Evolutionary conservation across 352 stramenopile genomes (phyloP).

Genomic region (Pythium catenulatum): DNA sequence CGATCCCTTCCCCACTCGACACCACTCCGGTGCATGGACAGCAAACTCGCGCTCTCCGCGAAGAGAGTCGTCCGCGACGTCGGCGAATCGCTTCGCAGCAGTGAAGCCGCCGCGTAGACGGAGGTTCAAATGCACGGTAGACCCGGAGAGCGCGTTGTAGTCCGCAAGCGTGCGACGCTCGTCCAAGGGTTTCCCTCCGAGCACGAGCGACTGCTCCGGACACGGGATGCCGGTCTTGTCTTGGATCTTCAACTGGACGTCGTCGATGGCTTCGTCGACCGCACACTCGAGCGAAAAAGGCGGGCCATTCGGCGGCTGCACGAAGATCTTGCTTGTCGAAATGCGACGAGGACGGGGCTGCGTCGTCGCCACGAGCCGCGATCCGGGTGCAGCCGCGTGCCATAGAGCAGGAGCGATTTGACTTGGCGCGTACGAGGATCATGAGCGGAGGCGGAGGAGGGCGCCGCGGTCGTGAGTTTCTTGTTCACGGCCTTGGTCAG

Average conservation of each 20-base stretch:
- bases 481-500: not conserved
- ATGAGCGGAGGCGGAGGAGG: not conserved
- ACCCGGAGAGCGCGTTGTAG: not conserved
- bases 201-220: not conserved
- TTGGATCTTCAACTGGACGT: conserved; percentile 1
- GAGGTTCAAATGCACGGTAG: not conserved
- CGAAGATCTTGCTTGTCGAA: not conserved
- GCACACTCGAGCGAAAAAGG: not conserved
- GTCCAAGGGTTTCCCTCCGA: not conserved
- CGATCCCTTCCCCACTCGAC: conserved; percentile 29
- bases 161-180: not conserved
- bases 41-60: not conserved
- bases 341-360: not conserved
- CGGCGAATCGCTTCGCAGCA: not conserved
- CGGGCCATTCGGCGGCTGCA: not conserved
- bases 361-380: conserved; percentile 12
- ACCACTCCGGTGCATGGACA: conserved; percentile 33
- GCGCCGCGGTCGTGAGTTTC: not conserved
- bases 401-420: not conserved
- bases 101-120: not conserved
- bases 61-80: not conserved
- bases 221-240: not conserved
- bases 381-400: not conserved
- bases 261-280: not conserved
- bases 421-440: conserved; percentile 6